Conservation (phyloP, 2,329 filamentous ascomycete genomes). For the Alternaria sp. region DNA sequence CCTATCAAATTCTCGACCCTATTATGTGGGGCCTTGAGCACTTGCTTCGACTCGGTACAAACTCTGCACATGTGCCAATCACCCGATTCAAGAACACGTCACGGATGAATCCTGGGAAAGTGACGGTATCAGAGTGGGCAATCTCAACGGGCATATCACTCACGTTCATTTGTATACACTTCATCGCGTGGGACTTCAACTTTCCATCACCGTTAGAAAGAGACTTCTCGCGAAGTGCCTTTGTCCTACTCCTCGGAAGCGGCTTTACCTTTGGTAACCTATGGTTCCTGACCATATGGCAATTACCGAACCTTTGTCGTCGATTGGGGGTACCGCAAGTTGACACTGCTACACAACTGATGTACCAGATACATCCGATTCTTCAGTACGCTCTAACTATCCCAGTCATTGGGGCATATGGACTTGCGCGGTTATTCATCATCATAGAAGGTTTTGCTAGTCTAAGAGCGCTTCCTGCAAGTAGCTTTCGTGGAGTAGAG, state of each 20-base stretch:
- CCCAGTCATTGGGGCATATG: background rate
- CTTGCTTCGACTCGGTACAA: background rate
- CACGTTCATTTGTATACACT: background rate
- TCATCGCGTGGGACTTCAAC: background rate
- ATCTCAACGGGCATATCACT: background rate
- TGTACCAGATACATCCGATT: background rate
- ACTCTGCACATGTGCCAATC: background rate
- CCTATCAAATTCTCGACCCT: background rate
- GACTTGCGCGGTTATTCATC: background rate
- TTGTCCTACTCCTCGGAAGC: fast-evolving
- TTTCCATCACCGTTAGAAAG: background rate
- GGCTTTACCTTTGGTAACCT: background rate
- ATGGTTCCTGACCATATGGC: background rate
- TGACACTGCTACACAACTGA: background rate
- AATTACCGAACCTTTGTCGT: background rate
- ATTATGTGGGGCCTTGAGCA: background rate
- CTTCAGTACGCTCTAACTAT: background rate
- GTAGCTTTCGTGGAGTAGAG: background rate
- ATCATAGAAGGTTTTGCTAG: background rate
- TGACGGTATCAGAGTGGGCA: background rate
- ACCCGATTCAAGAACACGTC: background rate
- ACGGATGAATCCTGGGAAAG: background rate
- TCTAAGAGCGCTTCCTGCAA: background rate
- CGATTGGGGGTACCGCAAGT: background rate
- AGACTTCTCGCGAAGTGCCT: background rate